phyloP scores from a whole-genome alignment of 331 rosid species.

The Spiraea crenata region DNA sequence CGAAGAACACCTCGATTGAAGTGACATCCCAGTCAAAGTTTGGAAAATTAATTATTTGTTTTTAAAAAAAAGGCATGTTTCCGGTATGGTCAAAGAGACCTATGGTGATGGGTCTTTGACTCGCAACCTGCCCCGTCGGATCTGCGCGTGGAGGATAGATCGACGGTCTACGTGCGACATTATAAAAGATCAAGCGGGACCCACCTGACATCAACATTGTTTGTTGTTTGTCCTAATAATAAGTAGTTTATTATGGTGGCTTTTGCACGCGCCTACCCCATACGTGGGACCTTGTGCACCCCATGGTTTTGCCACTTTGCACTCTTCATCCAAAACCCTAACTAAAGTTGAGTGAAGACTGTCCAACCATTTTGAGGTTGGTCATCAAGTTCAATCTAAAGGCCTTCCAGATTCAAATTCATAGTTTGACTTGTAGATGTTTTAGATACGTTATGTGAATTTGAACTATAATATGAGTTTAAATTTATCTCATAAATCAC shows the following conservation, averaged over 20 bases:
- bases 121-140: slow-evolving; percentile 30
- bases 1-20: slow-evolving; percentile 65
- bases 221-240: slow-evolving; percentile 15
- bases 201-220: slow-evolving; percentile 39
- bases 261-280: slow-evolving; percentile 31
- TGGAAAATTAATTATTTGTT: slow-evolving; percentile 26
- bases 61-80: slow-evolving; percentile 24
- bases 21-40: slow-evolving; percentile 78
- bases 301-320: neutral
- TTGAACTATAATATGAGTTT: too few relatives aligned
- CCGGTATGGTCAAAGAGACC: slow-evolving; percentile 55
- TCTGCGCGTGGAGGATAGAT: slow-evolving; percentile 1
- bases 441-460: too few relatives aligned
- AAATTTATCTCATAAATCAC: too few relatives aligned
- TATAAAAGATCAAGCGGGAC: slow-evolving; percentile 11
- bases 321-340: neutral
- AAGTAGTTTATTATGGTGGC: neutral
- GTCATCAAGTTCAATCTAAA: too few relatives aligned
- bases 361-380: neutral
- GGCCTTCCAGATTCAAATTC: too few relatives aligned
- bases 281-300: neutral
- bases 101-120: slow-evolving; percentile 58
- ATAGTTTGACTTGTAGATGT: too few relatives aligned
- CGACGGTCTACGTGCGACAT: slow-evolving; percentile 19
- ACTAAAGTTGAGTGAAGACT: neutral